Evolutionary conservation across 495 filamentous ascomycete species (phyloP), one percentile per base, ranked within the genome.

Genomic region (Clavariopsis aquatica): DNA sequence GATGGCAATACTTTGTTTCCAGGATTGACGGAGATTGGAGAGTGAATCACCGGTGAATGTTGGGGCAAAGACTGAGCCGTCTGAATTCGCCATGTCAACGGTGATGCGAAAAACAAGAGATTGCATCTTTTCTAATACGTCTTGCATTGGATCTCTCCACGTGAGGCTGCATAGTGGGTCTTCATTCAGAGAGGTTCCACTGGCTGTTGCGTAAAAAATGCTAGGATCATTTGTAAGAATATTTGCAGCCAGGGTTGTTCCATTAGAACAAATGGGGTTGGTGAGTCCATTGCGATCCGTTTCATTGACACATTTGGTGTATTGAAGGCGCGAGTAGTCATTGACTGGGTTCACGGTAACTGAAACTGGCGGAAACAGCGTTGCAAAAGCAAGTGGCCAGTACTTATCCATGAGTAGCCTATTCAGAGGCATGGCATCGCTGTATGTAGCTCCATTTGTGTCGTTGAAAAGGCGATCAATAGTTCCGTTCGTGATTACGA

Each of bases 91-190:
- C 65, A 68, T 62, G 28, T 60, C 59, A 23, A 63, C 19, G 8
- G 58, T 57, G 31, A 68, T 68, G 52, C 59, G 65, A 46, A 68
- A 68, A 31, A 54, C 58, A 34, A 68, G 58, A 22, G 52, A 49
- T 31, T 60, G 60, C 60, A 64, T 59, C 26, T 38, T 59, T 22
- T 52, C 24, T 24, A 69, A 17, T 31, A 69, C 58, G 31, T 69
- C 65, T 15, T 34, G 45, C 60, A 69, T 63, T 1, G 65, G 65
- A 27, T 69, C 58, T 1, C 20, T 47, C 57, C 57, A 66, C 26
- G 56, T 66, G n/a, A 56, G 28, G 17, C 34, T 61, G 41, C 64
- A 66, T 34, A 61, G 38, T 5, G 36, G 22, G 19, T 29, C 51
- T 19, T 54, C 28, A 20, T 34, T 27, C 6, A 13, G n/a, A 20